A percentile compares a stretch with the other conserved stretches of the same genome.
Conservation (phyloP, 2,329 filamentous ascomycete genomes). For the Colletotrichum sp. region DNA sequence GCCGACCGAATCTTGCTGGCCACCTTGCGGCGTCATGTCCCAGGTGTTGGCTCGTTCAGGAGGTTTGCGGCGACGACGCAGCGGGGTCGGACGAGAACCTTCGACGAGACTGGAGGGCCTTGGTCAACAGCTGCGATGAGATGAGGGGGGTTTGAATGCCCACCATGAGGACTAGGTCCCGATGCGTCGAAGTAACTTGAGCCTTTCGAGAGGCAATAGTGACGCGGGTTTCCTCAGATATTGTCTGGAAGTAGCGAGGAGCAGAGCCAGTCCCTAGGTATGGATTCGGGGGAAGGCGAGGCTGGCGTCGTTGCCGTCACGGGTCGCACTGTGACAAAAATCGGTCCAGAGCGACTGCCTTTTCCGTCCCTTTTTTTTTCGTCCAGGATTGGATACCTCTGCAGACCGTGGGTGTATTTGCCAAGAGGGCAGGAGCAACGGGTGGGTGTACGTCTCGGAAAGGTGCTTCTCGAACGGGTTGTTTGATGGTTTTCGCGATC, state of each 20-base stretch:
- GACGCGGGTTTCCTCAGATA: neutral
- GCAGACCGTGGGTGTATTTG: neutral
- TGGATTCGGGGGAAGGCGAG: neutral
- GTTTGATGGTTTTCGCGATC: neutral
- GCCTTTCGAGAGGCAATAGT: neutral
- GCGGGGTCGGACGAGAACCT: constrained; percentile 1
- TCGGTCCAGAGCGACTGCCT: neutral
- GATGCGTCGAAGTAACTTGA: neutral
- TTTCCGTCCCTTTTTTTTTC: neutral
- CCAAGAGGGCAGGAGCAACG: neutral
- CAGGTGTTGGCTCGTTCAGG: neutral
- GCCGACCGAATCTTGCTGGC: neutral
- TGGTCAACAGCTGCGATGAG: neutral
- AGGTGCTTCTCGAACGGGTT: neutral
- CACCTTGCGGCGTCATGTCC: neutral
- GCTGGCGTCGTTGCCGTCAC: neutral
- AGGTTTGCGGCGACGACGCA: constrained; percentile 3
- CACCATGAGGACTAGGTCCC: constrained; percentile 17
- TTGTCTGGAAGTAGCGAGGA: neutral
- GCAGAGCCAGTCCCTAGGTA: neutral
- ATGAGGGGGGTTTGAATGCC: neutral
- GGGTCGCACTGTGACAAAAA: neutral
- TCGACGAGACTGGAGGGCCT: constrained; percentile 14
- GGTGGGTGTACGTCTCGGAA: neutral
- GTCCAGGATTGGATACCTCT: neutral